A percentile compares a stretch with the other conserved stretches of the same genome.
Evolutionary conservation across 768 basidiomycete genomes (phyloP).

Genomic region (Lactarius pseudohatsudake): DNA sequence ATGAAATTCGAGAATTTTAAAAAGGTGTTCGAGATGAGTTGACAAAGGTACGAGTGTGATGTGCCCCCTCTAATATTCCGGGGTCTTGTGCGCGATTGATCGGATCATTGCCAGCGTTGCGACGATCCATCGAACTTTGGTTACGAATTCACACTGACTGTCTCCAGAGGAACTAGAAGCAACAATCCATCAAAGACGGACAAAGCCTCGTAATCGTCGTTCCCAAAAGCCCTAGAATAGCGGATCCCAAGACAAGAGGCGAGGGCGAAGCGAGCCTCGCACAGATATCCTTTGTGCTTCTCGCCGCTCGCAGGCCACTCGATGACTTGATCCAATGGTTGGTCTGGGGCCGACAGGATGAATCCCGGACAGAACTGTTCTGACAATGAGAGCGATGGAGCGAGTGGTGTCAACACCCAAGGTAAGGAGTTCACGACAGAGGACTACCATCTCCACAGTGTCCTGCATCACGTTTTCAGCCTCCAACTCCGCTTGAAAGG

Average conservation of each 20-base stretch:
- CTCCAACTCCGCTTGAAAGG: not conserved
- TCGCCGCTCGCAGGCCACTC: not conserved
- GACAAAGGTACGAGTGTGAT: no score
- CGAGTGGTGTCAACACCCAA: not conserved
- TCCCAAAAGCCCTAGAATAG: not conserved
- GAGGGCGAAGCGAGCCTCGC: not conserved
- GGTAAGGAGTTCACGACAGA: not conserved
- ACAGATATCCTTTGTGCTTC: not conserved
- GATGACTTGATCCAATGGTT: not conserved
- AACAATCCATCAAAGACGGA: not conserved
- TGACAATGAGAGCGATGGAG: not conserved
- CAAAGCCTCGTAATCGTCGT: not conserved
- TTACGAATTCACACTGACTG: not conserved
- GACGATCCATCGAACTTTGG: not conserved
- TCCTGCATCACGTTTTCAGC: not conserved
- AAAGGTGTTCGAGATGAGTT: no score
- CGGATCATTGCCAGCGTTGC: not conserved
- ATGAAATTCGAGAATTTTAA: no score
- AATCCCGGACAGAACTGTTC: not conserved
- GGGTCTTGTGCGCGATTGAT: not conserved
- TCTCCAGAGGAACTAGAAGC: not conserved
- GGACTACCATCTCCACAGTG: not conserved
- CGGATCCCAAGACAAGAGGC: not conserved
- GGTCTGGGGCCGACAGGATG: not conserved
- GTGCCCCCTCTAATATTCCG: not conserved